Conservation (phyloP, 148 eudicot genomes). For the Salicornia ramosissima region DNA sequence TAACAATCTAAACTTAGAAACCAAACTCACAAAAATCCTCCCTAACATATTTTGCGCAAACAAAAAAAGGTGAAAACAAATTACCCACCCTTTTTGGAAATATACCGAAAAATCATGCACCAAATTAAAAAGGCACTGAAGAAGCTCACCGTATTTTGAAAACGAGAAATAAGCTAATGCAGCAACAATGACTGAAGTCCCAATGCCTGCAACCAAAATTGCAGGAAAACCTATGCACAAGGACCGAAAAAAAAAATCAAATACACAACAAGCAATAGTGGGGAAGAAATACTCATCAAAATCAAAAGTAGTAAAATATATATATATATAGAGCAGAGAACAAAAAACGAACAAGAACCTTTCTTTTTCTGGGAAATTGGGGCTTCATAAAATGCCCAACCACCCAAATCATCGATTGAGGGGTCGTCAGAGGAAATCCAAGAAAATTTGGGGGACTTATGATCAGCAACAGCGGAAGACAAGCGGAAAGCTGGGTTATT, state of each 20-base stretch:
- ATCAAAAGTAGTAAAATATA: no score
- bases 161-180: constrained; percentile 39
- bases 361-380: constrained; percentile 27
- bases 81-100: no score
- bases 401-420: constrained; percentile 43
- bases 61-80: not conserved
- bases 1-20: constrained; percentile 4
- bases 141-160: constrained; percentile 43
- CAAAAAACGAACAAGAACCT: constrained; percentile 26
- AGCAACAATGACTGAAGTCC: constrained; percentile 55
- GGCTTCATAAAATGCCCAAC: constrained; percentile 55
- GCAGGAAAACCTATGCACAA: constrained; percentile 43
- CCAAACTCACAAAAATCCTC: constrained; percentile 3
- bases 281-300: no score
- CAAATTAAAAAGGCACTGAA: not conserved
- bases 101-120: not conserved
- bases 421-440: constrained; percentile 42
- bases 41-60: not conserved
- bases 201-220: constrained; percentile 50
- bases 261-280: no score
- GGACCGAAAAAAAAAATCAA: not conserved
- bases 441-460: constrained; percentile 22
- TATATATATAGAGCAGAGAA: not conserved
- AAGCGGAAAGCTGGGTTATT: constrained; percentile 20
- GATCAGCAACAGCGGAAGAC: constrained; percentile 30